Conservation (phyloP, 495 filamentous ascomycete genomes). For the Aspergillus affinis region DNA sequence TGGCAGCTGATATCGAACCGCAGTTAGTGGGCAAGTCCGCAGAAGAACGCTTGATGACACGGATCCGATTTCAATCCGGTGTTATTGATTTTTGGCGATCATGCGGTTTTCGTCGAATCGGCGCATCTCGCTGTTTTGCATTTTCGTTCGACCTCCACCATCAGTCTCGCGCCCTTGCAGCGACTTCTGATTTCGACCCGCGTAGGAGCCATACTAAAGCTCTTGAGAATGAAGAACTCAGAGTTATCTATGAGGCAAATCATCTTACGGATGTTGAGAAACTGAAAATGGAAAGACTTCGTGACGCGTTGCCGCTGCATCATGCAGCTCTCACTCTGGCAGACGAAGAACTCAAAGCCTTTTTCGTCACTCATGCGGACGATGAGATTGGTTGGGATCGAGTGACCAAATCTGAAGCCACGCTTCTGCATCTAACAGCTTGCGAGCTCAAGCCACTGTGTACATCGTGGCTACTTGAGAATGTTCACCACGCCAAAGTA, state of each 20-base stretch:
- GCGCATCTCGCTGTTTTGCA: conserved; percentile 25
- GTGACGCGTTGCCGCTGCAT: conserved; percentile 20
- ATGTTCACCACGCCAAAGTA: conserved; percentile 18
- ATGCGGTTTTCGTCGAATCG: conserved; percentile 28
- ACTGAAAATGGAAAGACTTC: conserved; percentile 18
- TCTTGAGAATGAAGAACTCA: conserved; percentile 19
- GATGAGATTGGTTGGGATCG: conserved; percentile 20
- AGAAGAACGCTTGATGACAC: conserved; percentile 16
- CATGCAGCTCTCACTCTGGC: conserved; percentile 22
- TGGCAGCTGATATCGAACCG: conserved; percentile 20
- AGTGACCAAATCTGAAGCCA: conserved; percentile 18
- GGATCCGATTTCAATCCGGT: conserved; percentile 7
- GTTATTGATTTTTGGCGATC: conserved; percentile 22
- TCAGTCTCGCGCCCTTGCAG: conserved; percentile 18
- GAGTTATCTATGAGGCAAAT: conserved; percentile 6
- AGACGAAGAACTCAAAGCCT: conserved; percentile 19
- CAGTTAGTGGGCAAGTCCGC: conserved; percentile 18
- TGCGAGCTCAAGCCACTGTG: conserved; percentile 23
- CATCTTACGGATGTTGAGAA: conserved; percentile 12
- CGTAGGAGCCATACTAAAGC: conserved; percentile 16
- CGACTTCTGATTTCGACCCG: conserved; percentile 23
- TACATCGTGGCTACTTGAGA: conserved; percentile 26
- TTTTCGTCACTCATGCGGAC: conserved; percentile 16
- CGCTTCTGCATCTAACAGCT: conserved; percentile 28
- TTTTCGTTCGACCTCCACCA: conserved; percentile 24